Evolutionary conservation across 306 rosid genomes (phyloP).

Genomic region (Senna siamea): DNA sequence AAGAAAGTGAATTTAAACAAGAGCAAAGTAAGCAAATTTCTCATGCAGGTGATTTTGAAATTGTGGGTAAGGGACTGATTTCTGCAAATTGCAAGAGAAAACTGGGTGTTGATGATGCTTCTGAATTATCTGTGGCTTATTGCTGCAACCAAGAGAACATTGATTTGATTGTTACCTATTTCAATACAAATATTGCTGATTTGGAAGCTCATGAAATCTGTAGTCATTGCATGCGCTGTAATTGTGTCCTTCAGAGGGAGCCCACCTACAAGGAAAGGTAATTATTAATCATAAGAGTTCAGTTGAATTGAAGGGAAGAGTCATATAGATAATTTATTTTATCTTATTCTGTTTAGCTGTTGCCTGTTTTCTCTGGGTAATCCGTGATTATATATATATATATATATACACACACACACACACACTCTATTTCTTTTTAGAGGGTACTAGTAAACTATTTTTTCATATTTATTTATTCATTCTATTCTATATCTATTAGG

Average conservation of each 20-base stretch:
- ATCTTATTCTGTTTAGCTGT: constrained; percentile 3
- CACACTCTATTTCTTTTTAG: background rate
- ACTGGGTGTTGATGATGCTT: constrained; percentile 40
- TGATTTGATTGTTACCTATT: constrained; percentile 61
- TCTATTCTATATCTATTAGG: background rate
- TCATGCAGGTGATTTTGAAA: background rate
- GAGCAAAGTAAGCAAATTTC: constrained; percentile 40
- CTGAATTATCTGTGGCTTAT: constrained; percentile 36
- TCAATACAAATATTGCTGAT: constrained; percentile 69
- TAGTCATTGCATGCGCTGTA: constrained; percentile 57
- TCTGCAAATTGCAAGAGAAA: constrained; percentile 23
- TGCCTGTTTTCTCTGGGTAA: constrained; percentile 10
- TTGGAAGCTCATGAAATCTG: constrained; percentile 65
- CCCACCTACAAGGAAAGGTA: constrained; percentile 65
- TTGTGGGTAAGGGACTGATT: background rate
- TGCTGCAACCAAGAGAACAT: constrained; percentile 41
- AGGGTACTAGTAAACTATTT: constrained; percentile 14
- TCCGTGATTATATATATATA: background rate
- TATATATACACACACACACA: too few species aligned
- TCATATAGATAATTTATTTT: constrained; percentile 15
- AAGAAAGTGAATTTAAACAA: constrained; percentile 20
- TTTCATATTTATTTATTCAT: background rate
- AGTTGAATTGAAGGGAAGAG: constrained; percentile 27
- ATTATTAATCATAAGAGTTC: constrained; percentile 30
- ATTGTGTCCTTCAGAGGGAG: constrained; percentile 63